Evolutionary conservation across 768 basidiomycete species (phyloP).

Genomic region (Plicaturopsis crispa): DNA sequence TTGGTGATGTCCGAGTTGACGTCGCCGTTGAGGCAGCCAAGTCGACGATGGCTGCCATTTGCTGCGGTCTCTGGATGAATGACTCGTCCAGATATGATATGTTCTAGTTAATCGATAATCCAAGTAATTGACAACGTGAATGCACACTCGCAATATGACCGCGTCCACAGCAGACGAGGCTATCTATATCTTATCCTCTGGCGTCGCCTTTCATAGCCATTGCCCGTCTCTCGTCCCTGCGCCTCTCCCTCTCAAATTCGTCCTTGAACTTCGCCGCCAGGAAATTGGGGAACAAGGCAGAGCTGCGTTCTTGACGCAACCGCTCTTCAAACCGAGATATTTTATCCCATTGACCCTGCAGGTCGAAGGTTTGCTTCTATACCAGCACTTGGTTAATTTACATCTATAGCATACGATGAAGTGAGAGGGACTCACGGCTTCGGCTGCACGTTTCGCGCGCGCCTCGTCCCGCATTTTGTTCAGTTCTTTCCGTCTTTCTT

Average conservation of each 20-base stretch:
- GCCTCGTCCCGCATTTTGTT: constrained; percentile 41
- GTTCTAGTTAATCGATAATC: no score
- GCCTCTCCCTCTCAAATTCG: constrained; percentile 10
- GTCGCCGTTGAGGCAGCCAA: no score
- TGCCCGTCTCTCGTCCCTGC: no score
- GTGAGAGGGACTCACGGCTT: constrained; percentile 19
- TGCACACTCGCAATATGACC: no score
- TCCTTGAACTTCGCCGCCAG: constrained; percentile 19
- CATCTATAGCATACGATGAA: background rate
- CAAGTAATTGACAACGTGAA: no score
- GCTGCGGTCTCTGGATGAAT: no score
- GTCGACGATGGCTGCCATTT: no score
- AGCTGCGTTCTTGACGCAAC: constrained; percentile 24
- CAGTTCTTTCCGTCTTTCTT: constrained; percentile 34
- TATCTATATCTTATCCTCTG: no score
- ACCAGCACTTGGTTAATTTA: background rate
- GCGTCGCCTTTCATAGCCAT: no score
- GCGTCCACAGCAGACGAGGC: no score
- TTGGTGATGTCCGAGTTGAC: no score
- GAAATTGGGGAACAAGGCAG: constrained; percentile 27
- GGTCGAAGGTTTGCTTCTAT: constrained; percentile 7
- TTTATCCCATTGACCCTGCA: constrained; percentile 2
- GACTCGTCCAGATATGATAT: no score
- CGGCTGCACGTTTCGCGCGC: constrained; percentile 27
- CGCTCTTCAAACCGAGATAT: constrained; percentile 31